Conservation (phyloP, 805 yeast genomes). For the Candida arabinofermentans region DNA sequence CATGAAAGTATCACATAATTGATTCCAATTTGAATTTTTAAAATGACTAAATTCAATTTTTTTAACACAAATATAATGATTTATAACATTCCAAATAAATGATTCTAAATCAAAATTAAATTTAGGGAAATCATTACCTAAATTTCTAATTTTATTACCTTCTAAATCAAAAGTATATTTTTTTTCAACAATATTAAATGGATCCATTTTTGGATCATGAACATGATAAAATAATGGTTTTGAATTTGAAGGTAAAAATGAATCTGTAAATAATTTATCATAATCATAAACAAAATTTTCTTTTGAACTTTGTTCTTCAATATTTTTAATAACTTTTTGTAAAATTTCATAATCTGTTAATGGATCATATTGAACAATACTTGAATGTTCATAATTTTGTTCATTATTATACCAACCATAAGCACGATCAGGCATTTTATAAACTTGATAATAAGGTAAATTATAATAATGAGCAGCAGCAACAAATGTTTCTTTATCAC, state of each 20-base stretch:
- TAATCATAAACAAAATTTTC: slow-evolving; percentile 26
- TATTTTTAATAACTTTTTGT: slow-evolving; percentile 18
- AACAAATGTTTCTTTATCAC: slow-evolving; percentile 71
- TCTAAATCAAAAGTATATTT: slow-evolving; percentile 27
- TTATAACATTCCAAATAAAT: slow-evolving; percentile 31
- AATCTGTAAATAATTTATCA: slow-evolving; percentile 23
- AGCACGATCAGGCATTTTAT: slow-evolving; percentile 33
- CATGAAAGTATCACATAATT: slow-evolving; percentile 27
- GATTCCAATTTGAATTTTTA: slow-evolving; percentile 17
- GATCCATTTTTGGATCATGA: slow-evolving; percentile 53
- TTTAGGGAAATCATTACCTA: slow-evolving; percentile 32
- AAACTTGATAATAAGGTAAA: slow-evolving; percentile 51
- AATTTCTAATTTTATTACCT: slow-evolving; percentile 28
- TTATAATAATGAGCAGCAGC: slow-evolving; percentile 60
- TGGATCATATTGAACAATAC: slow-evolving; percentile 34
- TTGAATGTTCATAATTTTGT: slow-evolving; percentile 31
- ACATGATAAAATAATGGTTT: slow-evolving; percentile 40
- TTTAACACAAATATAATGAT: slow-evolving; percentile 31
- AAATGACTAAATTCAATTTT: slow-evolving; percentile 21
- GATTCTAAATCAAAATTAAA: slow-evolving; percentile 31
- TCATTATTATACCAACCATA: slow-evolving; percentile 31
- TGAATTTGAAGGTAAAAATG: slow-evolving; percentile 26
- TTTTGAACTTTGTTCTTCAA: slow-evolving; percentile 20
- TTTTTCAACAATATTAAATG: slow-evolving; percentile 36
- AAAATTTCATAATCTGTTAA: slow-evolving; percentile 26